A percentile compares a stretch with the other conserved stretches of the same genome.
These are phyloP conservation scores for Metschnikowia similis DNA, from an alignment of 805 yeast species.

Conservation along the genomic window DNA sequence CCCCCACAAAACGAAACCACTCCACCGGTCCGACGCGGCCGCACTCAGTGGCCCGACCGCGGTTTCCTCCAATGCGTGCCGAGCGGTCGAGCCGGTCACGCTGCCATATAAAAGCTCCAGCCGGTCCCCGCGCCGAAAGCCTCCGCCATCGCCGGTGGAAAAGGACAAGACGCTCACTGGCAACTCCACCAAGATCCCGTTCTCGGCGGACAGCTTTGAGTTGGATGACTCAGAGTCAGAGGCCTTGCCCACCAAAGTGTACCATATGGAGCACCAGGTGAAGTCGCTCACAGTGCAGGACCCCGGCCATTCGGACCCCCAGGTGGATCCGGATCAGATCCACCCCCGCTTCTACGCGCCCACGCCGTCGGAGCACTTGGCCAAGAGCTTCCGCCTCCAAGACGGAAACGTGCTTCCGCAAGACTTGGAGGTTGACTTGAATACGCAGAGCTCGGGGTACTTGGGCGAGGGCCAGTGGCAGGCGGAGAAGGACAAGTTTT, in stretches of 20 bases:
- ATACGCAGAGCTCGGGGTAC: slow-evolving; percentile 36
- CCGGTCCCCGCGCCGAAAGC: slow-evolving; percentile 10
- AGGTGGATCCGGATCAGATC: slow-evolving; percentile 17
- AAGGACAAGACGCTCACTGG: background rate
- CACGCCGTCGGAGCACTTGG: slow-evolving; percentile 42
- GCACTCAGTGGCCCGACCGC: too few relatives aligned
- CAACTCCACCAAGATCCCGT: slow-evolving; percentile 30
- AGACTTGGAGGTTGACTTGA: slow-evolving; percentile 25
- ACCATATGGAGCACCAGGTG: slow-evolving; percentile 31
- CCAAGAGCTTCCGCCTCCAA: slow-evolving; percentile 20
- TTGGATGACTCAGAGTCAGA: slow-evolving; percentile 25
- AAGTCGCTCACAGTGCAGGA: slow-evolving; percentile 25
- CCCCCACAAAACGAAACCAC: background rate
- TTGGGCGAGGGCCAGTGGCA: slow-evolving; percentile 36
- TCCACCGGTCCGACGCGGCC: background rate
- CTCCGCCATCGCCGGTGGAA: slow-evolving; percentile 12
- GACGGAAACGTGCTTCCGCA: slow-evolving; percentile 16
- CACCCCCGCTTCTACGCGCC: slow-evolving; percentile 43
- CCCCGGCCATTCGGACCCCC: slow-evolving; percentile 8
- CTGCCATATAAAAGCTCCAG: background rate
- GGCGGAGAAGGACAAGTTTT: slow-evolving; percentile 19
- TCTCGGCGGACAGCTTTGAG: slow-evolving; percentile 42
- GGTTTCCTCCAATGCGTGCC: background rate
- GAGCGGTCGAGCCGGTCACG: background rate
- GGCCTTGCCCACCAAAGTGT: slow-evolving; percentile 33